Percentiles rank a stretch among this genome's conserved stretches.
phyloP scores from a whole-genome alignment of 1,139 yeast genomes.

The Yamadazyma dendronema region DNA sequence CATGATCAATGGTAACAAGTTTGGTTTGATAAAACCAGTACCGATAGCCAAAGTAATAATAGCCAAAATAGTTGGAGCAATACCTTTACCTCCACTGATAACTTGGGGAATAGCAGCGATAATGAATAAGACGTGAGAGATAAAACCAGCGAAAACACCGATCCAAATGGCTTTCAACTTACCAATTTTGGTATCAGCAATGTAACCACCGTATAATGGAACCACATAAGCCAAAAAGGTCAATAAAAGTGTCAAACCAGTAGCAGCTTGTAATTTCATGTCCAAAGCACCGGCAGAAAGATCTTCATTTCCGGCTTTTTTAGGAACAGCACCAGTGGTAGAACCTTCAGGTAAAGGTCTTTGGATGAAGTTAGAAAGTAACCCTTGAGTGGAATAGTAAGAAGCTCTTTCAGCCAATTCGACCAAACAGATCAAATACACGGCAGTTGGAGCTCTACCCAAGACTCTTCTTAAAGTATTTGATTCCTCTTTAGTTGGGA shows the following conservation, averaged over 20 bases:
- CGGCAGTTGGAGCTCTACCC: conserved; percentile 26
- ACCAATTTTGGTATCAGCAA: conserved; percentile 42
- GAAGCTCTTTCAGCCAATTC: conserved; percentile 50
- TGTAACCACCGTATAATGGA: conserved; percentile 44
- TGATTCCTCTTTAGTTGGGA: conserved; percentile 43
- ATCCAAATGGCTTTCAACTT: conserved; percentile 42
- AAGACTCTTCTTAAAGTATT: conserved; percentile 39
- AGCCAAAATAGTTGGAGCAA: conserved; percentile 36
- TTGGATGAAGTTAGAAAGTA: conserved; percentile 44
- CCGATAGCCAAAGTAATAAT: conserved; percentile 40
- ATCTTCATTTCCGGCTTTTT: conserved; percentile 23
- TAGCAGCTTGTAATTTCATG: conserved; percentile 37
- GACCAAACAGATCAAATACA: conserved; percentile 39
- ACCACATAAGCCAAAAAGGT: conserved; percentile 43
- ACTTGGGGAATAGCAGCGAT: conserved; percentile 41
- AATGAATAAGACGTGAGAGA: conserved; percentile 38
- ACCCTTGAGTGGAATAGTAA: conserved; percentile 41
- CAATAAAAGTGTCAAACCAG: conserved; percentile 38
- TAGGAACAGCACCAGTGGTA: conserved; percentile 41
- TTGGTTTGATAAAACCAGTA: conserved; percentile 52
- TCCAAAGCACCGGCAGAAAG: conserved; percentile 43
- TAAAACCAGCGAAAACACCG: conserved; percentile 39
- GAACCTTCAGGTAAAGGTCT: conserved; percentile 52
- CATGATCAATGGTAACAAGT: conserved; percentile 50
- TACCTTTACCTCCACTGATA: conserved; percentile 32